Conservation (phyloP, 2,329 filamentous ascomycete genomes). For the Leptosphaerulina australis region DNA sequence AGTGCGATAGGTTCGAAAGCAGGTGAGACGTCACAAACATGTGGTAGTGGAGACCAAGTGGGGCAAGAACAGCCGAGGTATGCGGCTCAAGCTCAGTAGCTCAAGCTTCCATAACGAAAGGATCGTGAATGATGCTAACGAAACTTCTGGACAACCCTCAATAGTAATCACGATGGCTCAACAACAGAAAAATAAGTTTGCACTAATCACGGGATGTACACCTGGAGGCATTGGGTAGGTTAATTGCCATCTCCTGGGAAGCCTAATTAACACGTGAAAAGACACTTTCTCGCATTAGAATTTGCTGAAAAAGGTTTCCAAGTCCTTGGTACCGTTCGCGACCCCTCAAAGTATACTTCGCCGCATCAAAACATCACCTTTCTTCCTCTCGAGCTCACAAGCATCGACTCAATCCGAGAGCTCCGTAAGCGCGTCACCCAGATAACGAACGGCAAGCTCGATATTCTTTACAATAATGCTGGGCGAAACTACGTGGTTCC, state of each 20-base stretch:
- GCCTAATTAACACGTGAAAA: conserved; percentile 3
- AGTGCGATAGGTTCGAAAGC: conserved; percentile 6
- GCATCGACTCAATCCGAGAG: conserved; percentile 55
- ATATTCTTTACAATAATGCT: conserved; percentile 66
- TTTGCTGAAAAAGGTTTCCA: conserved; percentile 60
- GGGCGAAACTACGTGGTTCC: conserved; percentile 63
- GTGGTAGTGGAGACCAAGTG: conserved; percentile 4
- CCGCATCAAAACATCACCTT: conserved; percentile 60
- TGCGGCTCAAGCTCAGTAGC: conserved; percentile 4
- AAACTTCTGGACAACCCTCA: background rate
- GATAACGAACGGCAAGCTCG: conserved; percentile 57
- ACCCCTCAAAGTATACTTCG: conserved; percentile 56
- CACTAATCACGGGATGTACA: conserved; percentile 53
- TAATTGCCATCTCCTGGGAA: background rate
- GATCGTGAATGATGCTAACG: background rate
- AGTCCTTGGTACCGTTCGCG: conserved; percentile 64
- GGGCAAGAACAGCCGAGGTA: conserved; percentile 13
- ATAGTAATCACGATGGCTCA: conserved; percentile 20
- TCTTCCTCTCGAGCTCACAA: conserved; percentile 60
- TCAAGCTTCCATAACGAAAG: background rate
- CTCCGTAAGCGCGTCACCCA: conserved; percentile 56
- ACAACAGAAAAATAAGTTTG: conserved; percentile 33
- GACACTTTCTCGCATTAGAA: conserved; percentile 61
- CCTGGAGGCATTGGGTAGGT: conserved; percentile 61
- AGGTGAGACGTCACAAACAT: conserved; percentile 12